phyloP scores from a whole-genome alignment of 371 early-diverging fungal genomes.

The Lichtheimia ornata region DNA sequence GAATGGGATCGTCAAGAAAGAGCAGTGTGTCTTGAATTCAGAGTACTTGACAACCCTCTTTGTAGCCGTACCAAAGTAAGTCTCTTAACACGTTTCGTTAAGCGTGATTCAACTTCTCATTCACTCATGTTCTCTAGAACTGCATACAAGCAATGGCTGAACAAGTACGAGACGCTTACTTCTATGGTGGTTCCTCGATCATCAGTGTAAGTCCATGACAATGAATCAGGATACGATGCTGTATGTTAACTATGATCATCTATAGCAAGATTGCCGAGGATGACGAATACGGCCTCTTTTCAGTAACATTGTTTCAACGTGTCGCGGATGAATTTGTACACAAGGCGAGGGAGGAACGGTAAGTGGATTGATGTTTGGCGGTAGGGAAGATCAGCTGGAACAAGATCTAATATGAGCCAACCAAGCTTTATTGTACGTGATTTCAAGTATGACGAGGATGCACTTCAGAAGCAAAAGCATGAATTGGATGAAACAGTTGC shows the following conservation, averaged over 20 bases:
- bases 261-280: conserved; percentile 84
- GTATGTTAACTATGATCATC: no score
- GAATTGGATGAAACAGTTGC: conserved; percentile 72
- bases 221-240: not conserved
- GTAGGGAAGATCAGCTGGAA: no score
- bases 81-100: not conserved
- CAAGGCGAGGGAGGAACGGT: conserved; percentile 86
- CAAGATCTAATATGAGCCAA: not conserved
- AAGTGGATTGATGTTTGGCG: conserved; percentile 7
- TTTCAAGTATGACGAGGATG: conserved; percentile 83
- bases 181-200: conserved; percentile 96
- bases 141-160: conserved; percentile 77
- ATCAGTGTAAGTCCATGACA: conserved; percentile 61
- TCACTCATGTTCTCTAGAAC: conserved; percentile 30
- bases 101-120: not conserved
- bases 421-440: conserved; percentile 86
- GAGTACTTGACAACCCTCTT: conserved; percentile 89
- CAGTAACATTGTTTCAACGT: conserved; percentile 86
- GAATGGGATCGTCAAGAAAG: conserved; percentile 85
- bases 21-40: conserved; percentile 87
- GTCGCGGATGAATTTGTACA: conserved; percentile 85
- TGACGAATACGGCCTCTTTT: conserved; percentile 88
- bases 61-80: conserved; percentile 91
- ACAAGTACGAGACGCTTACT: conserved; percentile 84
- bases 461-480: conserved; percentile 73